Evolutionary conservation across 2,329 filamentous ascomycete species (phyloP).

Genomic region (Exophiala calicioides): DNA sequence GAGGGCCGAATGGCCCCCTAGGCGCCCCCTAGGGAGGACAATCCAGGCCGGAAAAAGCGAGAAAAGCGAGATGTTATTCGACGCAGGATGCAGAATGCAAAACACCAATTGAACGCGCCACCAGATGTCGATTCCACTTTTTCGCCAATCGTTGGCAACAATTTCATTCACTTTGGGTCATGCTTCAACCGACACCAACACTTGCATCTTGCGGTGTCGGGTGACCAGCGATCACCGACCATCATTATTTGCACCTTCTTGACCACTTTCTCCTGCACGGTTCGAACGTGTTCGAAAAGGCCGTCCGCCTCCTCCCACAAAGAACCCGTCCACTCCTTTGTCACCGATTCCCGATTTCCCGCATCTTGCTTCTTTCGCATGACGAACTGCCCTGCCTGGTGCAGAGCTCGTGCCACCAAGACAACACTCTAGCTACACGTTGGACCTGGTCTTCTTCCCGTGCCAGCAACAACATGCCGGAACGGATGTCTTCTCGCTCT

Average conservation of each 20-base stretch:
- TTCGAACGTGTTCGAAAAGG: slow-evolving; percentile 16
- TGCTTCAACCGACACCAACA: too few species aligned
- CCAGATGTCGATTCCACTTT: not conserved
- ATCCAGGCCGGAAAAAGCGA: too few species aligned
- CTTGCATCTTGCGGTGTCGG: slow-evolving; percentile 19
- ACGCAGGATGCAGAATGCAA: too few species aligned
- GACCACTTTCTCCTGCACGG: slow-evolving; percentile 7
- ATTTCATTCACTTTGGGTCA: slow-evolving; percentile 5
- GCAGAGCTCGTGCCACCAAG: slow-evolving; percentile 11
- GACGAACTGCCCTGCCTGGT: slow-evolving; percentile 19
- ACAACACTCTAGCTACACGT: not conserved
- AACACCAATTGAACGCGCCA: too few species aligned
- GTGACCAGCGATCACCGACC: too few species aligned
- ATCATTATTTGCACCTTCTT: slow-evolving; percentile 9
- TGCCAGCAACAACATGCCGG: slow-evolving; percentile 18
- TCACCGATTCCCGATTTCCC: too few species aligned
- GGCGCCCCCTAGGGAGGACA: too few species aligned
- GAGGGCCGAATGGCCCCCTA: too few species aligned
- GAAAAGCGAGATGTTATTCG: too few species aligned
- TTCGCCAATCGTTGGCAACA: slow-evolving; percentile 3
- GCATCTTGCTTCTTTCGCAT: slow-evolving; percentile 8
- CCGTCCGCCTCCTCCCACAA: slow-evolving; percentile 1
- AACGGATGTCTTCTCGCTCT: slow-evolving; percentile 13
- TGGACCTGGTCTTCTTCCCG: not conserved
- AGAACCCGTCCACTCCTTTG: slow-evolving; percentile 28